Conservation (phyloP, 345 rosid genomes). For the Eucalyptus microcorys region DNA sequence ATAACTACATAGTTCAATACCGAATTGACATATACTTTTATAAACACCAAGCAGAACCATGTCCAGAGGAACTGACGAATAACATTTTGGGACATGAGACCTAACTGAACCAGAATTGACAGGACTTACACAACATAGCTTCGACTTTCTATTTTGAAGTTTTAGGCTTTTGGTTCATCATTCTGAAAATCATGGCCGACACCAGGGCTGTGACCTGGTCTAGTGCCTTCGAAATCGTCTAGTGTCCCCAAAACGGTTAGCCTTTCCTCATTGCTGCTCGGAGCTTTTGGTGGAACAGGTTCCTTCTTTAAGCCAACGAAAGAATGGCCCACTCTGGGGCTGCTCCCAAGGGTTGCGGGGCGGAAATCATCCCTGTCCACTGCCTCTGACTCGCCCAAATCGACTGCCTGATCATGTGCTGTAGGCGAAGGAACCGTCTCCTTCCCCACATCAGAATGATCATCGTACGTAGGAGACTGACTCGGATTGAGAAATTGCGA, state of each 20-base stretch:
- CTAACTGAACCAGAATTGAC: background rate
- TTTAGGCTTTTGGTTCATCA: slow-evolving; percentile 15
- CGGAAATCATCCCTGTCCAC: background rate
- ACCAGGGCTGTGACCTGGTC: slow-evolving; percentile 52
- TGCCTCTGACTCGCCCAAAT: background rate
- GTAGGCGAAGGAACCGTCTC: background rate
- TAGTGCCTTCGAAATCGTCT: slow-evolving; percentile 12
- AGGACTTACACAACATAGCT: background rate
- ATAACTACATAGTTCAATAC: background rate
- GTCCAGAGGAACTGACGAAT: background rate
- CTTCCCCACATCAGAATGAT: background rate
- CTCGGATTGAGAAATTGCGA: background rate
- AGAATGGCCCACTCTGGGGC: slow-evolving; percentile 24
- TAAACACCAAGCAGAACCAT: background rate
- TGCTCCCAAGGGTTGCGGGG: slow-evolving; percentile 25
- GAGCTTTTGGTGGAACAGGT: background rate
- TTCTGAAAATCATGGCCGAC: slow-evolving; percentile 24
- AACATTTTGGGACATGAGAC: background rate
- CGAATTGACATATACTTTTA: background rate
- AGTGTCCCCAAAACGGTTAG: slow-evolving; percentile 3
- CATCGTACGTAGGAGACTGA: background rate
- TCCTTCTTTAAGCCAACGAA: background rate
- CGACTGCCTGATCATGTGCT: background rate
- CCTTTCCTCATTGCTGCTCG: background rate
- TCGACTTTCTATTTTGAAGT: background rate